Conservation (phyloP, 1,284 basidiomycete genomes). For the Mycena citricolor region DNA sequence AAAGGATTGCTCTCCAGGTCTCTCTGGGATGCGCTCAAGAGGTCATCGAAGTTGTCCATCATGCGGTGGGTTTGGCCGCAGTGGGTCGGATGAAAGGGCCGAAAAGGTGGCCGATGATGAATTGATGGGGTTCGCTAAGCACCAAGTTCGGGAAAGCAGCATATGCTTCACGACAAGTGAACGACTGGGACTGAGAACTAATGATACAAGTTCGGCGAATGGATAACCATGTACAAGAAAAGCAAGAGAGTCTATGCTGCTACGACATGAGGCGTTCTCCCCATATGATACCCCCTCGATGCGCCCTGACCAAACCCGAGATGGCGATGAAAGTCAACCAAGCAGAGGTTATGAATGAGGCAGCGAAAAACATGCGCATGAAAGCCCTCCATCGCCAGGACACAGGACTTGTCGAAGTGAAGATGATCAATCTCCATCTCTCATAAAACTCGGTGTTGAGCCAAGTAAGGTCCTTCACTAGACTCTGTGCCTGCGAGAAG, state of each 20-base stretch:
- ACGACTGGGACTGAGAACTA: neutral
- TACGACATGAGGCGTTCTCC: constrained; percentile 73
- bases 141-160: no score
- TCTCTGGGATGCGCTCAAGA: constrained; percentile 62
- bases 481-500: constrained; percentile 50
- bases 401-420: constrained; percentile 66
- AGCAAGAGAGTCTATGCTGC: constrained; percentile 21
- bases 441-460: constrained; percentile 72
- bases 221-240: no score
- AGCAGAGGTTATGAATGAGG: constrained; percentile 53
- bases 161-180: constrained; percentile 1
- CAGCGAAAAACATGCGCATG: constrained; percentile 57
- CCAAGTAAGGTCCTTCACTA: constrained; percentile 65
- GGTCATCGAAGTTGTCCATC: constrained; percentile 78
- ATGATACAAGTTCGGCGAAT: neutral
- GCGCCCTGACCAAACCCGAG: constrained; percentile 64
- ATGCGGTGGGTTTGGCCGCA: no score
- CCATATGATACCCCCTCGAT: constrained; percentile 72
- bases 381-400: constrained; percentile 62
- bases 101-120: constrained; percentile 3
- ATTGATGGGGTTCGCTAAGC: no score
- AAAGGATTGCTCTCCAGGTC: constrained; percentile 75
- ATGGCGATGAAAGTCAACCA: constrained; percentile 63
- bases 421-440: constrained; percentile 68
- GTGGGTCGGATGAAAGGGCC: no score